Percentiles rank a stretch among this genome's conserved stretches.
Conservation (phyloP, 148 eudicot species). For the Diospyros kaki region DNA sequence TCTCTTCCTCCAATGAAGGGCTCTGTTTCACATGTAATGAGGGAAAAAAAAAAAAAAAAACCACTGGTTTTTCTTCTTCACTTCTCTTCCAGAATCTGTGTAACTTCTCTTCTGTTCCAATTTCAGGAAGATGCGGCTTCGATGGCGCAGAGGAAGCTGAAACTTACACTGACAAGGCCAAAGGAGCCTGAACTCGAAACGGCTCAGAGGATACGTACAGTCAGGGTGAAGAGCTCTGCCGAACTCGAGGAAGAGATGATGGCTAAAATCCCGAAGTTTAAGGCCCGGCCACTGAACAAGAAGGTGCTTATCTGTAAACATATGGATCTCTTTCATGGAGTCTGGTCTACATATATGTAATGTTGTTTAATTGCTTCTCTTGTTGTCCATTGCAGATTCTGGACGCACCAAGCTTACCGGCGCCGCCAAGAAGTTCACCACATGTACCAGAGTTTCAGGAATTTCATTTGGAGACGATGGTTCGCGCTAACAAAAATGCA, state of each 20-base stretch:
- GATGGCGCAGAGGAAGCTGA: conserved; percentile 42
- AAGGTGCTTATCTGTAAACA: conserved; percentile 39
- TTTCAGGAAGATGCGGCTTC: conserved; percentile 35
- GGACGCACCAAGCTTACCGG: conserved; percentile 66
- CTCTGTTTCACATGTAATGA: conserved; percentile 40
- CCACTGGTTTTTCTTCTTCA: neutral
- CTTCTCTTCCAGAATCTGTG: neutral
- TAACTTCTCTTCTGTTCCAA: conserved; percentile 5
- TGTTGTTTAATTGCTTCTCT: too few species aligned
- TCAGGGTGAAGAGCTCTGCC: conserved; percentile 73
- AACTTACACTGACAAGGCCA: conserved; percentile 78
- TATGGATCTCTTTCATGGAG: too few species aligned
- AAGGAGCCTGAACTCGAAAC: conserved; percentile 91
- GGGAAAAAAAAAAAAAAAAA: too few species aligned
- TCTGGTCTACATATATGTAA: too few species aligned
- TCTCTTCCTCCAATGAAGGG: conserved; percentile 36
- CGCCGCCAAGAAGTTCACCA: conserved; percentile 64
- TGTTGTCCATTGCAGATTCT: conserved; percentile 47
- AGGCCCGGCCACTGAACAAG: conserved; percentile 82
- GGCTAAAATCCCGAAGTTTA: conserved; percentile 96
- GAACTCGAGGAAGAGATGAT: conserved; percentile 97
- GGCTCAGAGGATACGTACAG: conserved; percentile 69
- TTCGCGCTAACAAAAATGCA: conserved; percentile 65
- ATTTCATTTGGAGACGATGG: conserved; percentile 81
- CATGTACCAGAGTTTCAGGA: conserved; percentile 84